These are phyloP conservation scores for Inga oerstediana DNA, from an alignment of 306 rosid genomes.

Conservation along the genomic window DNA sequence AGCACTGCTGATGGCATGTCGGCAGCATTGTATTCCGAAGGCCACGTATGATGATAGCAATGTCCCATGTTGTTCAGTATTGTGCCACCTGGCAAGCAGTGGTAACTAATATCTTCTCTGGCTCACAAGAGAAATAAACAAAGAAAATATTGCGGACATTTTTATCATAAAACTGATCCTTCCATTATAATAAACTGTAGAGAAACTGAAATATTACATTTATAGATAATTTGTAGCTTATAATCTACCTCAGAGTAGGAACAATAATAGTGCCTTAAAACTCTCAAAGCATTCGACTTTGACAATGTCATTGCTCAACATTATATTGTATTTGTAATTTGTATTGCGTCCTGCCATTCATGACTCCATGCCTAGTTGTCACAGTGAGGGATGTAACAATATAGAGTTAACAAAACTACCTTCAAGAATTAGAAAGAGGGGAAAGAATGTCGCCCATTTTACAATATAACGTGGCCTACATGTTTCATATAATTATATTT, in stretches of 20 bases:
- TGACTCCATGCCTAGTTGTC: background rate
- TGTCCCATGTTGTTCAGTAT: slow-evolving; percentile 19
- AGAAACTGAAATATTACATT: too few species aligned
- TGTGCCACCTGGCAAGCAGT: background rate
- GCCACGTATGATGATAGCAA: slow-evolving; percentile 12
- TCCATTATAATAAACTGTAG: too few species aligned
- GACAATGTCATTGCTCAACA: slow-evolving; percentile 19
- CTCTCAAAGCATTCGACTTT: background rate
- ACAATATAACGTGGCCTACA: slow-evolving; percentile 9
- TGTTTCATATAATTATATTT: background rate
- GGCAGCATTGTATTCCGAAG: background rate
- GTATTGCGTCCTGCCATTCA: background rate
- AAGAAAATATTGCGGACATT: background rate
- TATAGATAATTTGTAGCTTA: too few species aligned
- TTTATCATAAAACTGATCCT: too few species aligned
- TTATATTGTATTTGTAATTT: slow-evolving; percentile 16
- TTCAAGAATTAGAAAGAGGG: background rate
- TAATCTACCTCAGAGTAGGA: background rate
- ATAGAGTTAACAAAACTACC: slow-evolving; percentile 1
- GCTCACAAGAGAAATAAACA: background rate
- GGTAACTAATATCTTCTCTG: background rate
- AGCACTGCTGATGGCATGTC: background rate
- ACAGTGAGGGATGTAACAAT: background rate
- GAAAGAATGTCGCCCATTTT: background rate
- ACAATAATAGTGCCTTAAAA: background rate